phyloP scores from a whole-genome alignment of 2,329 filamentous ascomycete species.

The Pestalotiopsis sp. region DNA sequence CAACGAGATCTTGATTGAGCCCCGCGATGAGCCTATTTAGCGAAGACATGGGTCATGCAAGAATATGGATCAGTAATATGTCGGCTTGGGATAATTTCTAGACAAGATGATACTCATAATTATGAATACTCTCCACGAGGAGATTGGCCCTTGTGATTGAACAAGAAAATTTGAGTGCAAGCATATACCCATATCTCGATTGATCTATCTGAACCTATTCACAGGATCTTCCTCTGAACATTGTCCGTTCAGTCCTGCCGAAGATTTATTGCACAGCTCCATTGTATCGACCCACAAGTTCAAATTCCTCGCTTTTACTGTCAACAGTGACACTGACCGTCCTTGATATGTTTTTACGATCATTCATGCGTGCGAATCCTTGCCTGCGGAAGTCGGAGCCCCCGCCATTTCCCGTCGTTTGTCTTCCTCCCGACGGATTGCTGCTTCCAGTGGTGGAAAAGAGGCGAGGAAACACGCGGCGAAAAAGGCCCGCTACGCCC shows the following conservation, averaged over 20 bases:
- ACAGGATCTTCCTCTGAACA: too few species aligned
- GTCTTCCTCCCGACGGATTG: background rate
- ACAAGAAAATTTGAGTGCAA: too few species aligned
- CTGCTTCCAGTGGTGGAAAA: background rate
- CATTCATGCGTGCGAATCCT: slow-evolving; percentile 5
- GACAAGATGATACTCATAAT: too few species aligned
- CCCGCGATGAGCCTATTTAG: slow-evolving; percentile 74
- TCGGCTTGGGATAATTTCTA: too few species aligned
- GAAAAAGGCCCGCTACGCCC: background rate
- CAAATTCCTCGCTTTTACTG: slow-evolving; percentile 4
- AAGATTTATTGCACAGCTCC: background rate
- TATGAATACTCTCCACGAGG: too few species aligned
- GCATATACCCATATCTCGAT: too few species aligned
- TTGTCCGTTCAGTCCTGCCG: background rate
- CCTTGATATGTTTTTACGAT: background rate
- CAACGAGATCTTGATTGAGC: slow-evolving; percentile 81
- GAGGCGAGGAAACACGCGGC: background rate
- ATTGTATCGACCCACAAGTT: background rate
- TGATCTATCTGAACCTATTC: too few species aligned
- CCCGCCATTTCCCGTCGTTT: background rate
- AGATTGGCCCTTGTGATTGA: too few species aligned
- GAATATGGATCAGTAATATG: too few species aligned
- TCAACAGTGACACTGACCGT: background rate
- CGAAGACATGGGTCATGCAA: background rate
- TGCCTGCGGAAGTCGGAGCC: background rate